These are phyloP conservation scores for Chloranthus sessilifolius DNA, from an alignment of 164 flowering plant genomes.

Conservation along the genomic window DNA sequence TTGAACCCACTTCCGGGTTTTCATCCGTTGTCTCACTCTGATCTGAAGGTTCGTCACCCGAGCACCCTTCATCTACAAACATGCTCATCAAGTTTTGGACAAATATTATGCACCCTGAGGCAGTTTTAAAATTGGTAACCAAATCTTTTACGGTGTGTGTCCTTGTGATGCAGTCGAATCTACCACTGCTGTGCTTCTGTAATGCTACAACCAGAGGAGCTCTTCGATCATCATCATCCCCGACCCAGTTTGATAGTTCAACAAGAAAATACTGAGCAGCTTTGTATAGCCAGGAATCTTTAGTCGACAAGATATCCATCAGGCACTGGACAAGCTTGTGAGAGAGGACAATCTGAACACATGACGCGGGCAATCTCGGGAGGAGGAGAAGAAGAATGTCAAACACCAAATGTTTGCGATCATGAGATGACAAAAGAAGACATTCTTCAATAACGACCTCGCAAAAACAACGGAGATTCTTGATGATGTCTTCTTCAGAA, in stretches of 20 bases:
- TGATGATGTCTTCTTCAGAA: constrained; percentile 57
- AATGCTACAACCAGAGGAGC: constrained; percentile 69
- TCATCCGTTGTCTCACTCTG: constrained; percentile 96
- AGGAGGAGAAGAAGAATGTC: constrained; percentile 74
- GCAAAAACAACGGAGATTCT: constrained; percentile 46
- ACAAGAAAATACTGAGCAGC: constrained; percentile 66
- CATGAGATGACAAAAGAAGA: constrained; percentile 88
- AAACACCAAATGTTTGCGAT: constrained; percentile 88
- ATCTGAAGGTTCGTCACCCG: constrained; percentile 83
- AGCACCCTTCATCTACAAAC: constrained; percentile 77
- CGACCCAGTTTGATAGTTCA: constrained; percentile 54
- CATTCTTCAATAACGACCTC: constrained; percentile 81
- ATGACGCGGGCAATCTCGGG: constrained; percentile 68
- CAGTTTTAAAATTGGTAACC: constrained; percentile 60
- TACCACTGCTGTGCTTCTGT: constrained; percentile 82
- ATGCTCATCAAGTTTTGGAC: constrained; percentile 59
- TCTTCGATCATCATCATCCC: constrained; percentile 60
- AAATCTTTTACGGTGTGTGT: constrained; percentile 66
- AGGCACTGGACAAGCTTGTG: constrained; percentile 80
- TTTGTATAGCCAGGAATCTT: constrained; percentile 83
- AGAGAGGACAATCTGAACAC: constrained; percentile 54
- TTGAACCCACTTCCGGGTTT: constrained; percentile 73
- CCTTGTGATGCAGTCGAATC: constrained; percentile 71
- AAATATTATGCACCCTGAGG: constrained; percentile 71
- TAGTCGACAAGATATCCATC: constrained; percentile 78